Base-by-base conservation (phyloP, 257 asterid genomes). In the Solanum appendiculatum region DNA sequence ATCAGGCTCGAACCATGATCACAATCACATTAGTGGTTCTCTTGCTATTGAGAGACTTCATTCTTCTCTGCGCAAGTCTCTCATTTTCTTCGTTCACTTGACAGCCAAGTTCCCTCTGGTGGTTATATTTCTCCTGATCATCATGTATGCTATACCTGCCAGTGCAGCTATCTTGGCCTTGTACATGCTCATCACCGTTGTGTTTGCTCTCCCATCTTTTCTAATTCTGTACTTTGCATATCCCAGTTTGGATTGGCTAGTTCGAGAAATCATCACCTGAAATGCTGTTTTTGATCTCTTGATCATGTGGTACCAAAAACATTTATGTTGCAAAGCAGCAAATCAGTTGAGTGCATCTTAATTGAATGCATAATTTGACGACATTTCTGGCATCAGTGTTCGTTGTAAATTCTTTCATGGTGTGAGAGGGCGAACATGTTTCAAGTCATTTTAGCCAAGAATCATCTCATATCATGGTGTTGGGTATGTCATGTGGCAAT, bases 191-290 rank as follows among this genome's bases (percentile, higher is more conserved):
- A 90, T 96, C 80, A 95, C 98, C 8, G 75, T 96, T 68, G 60
- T 94, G 84, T 96, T 96, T 80, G 98, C 98, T 58, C 93, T 95
- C 66, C 98, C 98, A 4, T 96, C 98, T 5, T 93, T 95, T 91
- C 93, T 94, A 89, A 90, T 96, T 86, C 94, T 96, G 88, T 96
- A 95, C 92, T 96, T 96, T 70, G 96, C 99, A 9, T 95, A 96
- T 90, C 99, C 99, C 5, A 93, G 96, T 91, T 90, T 96, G 97
- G 98, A 93, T 91, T 96, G 99, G 99, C 93, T 96, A 40, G 94
- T 95, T 88, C 89, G 98, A 92, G 99, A 96, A 93, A 96, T 96
- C 82, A 89, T 94, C 88, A 86, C 98, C 77, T 96, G 94, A 93
- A 46, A 16, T 63, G 64, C 34, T 25, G 73, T n/a, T 31, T 29